These are phyloP conservation scores for Persicaria maculosa DNA, from an alignment of 148 eudicot genomes.

Conservation along the genomic window DNA sequence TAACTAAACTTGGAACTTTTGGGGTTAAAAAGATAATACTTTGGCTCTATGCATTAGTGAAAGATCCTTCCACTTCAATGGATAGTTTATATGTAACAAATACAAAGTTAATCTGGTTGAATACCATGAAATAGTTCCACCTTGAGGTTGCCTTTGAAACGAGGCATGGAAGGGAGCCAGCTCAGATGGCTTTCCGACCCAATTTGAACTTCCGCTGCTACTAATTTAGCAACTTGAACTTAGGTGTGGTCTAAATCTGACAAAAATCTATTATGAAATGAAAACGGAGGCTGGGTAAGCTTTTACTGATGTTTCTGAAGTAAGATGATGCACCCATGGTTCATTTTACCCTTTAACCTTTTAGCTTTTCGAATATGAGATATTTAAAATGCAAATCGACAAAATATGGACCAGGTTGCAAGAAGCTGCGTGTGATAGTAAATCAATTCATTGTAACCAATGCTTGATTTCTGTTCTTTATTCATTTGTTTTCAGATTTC, in stretches of 20 bases:
- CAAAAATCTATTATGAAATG: not conserved
- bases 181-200: not conserved
- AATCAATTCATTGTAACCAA: not conserved
- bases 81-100: not conserved
- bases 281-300: not conserved
- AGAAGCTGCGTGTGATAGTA: not conserved
- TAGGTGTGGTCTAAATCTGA: no score
- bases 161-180: not conserved
- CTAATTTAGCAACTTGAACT: not conserved
- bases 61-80: not conserved
- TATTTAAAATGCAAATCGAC: not conserved
- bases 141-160: not conserved
- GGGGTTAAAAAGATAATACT: not conserved
- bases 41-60: not conserved
- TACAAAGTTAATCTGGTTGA: no score
- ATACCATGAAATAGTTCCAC: no score
- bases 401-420: not conserved
- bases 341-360: not conserved
- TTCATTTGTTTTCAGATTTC: no score
- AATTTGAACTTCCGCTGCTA: not conserved
- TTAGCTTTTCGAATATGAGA: not conserved
- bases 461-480: not conserved
- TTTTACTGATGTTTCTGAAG: not conserved
- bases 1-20: no score
- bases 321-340: not conserved